Conservation (phyloP, 1,284 basidiomycete species). For the Naganishia sp. region DNA sequence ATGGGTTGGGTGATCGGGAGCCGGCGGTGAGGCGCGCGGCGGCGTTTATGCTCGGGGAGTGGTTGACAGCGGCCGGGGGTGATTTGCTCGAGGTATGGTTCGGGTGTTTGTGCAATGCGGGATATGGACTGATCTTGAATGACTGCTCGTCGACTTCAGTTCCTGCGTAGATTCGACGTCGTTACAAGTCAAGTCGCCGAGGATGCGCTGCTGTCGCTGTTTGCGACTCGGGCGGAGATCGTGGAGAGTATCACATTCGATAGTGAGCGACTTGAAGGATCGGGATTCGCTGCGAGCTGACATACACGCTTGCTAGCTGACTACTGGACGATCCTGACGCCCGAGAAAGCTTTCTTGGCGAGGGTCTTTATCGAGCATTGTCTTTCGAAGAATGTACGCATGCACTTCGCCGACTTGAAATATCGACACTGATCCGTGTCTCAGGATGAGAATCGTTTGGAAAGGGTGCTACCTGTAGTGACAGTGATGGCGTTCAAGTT, state of each 20-base stretch:
- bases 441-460: constrained; percentile 67
- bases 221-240: constrained; percentile 63
- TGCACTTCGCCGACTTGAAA: not conserved
- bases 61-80: constrained; percentile 60
- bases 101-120: not conserved
- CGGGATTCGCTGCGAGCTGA: not conserved
- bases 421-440: constrained; percentile 24
- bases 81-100: constrained; percentile 55
- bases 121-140: not conserved
- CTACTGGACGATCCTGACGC: constrained; percentile 75
- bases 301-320: constrained; percentile 55
- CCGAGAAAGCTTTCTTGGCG: constrained; percentile 79
- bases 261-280: too few relatives aligned
- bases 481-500: constrained; percentile 85
- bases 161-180: constrained; percentile 68
- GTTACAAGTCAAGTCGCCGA: constrained; percentile 63
- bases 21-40: constrained; percentile 76
- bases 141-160: constrained; percentile 54
- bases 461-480: constrained; percentile 79
- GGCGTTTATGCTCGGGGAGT: constrained; percentile 71
- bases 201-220: constrained; percentile 66
- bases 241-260: constrained; percentile 70
- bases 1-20: constrained; percentile 87
- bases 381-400: constrained; percentile 58
- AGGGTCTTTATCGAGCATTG: constrained; percentile 84